Percentiles rank a stretch among this genome's conserved stretches.
These are phyloP conservation scores for Diplodia sapinea DNA, from an alignment of 2,329 filamentous ascomycete genomes.

Conservation along the genomic window DNA sequence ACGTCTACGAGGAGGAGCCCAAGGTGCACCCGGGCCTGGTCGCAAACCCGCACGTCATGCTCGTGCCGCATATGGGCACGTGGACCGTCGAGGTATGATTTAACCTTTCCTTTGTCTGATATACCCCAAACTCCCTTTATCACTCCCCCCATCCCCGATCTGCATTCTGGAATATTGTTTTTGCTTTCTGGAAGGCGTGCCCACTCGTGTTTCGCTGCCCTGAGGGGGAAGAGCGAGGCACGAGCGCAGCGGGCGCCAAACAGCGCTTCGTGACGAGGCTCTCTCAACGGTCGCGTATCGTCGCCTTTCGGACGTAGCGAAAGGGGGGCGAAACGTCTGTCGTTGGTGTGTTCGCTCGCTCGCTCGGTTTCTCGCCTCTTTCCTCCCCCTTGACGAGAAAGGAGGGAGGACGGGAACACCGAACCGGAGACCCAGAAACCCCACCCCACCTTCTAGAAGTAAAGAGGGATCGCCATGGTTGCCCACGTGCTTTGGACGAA, in stretches of 20 bases:
- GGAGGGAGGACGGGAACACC: neutral
- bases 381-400: neutral
- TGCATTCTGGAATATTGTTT: neutral
- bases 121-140: neutral
- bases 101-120: neutral
- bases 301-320: slow-evolving; percentile 4
- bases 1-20: slow-evolving; percentile 85
- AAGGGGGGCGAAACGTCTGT: neutral
- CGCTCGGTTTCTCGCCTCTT: neutral
- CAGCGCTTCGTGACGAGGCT: neutral
- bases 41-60: slow-evolving; percentile 71
- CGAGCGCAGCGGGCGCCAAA: neutral
- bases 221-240: neutral
- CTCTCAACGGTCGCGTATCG: neutral
- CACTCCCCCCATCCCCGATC: too few relatives aligned
- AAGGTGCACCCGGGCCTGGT: slow-evolving; percentile 74
- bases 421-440: neutral
- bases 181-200: neutral
- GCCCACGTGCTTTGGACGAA: neutral
- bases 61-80: slow-evolving; percentile 87
- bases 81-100: slow-evolving; percentile 68
- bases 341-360: neutral
- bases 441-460: neutral
- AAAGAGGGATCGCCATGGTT: neutral
- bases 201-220: neutral